Base-by-base conservation (phyloP, 1,139 yeast species). In the Debaryomyces sp. region DNA sequence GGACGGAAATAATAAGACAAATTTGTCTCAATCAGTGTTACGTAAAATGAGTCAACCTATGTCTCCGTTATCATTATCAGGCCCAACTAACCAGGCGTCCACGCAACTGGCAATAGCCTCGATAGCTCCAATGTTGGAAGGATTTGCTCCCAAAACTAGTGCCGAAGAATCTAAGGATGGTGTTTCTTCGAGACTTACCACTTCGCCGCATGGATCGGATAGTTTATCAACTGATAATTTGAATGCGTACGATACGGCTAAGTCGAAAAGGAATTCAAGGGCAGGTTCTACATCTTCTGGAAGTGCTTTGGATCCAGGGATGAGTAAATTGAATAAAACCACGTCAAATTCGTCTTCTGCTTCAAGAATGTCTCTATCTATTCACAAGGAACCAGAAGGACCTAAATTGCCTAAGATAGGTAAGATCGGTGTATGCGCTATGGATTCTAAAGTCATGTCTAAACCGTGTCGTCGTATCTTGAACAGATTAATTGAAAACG, bases 351-450 rank as follows among this genome's bases (percentile, higher is more conserved):
- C 77, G 13, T 68, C 75, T 8, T 60, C 67, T 21, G 60, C 71
- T 12, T 66, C 75, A n/a, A 61, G 70, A 41, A 69, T 80, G 49
- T 70, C 81, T n/a, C 62, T 75, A n/a, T 75, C 82, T 1, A 67
- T 75, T 34, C 71, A 77, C 39, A 68, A 68, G 47, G 80, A 75
- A 47, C 64, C 64, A 7, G 70, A 66, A 8, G 76, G 77, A 0
- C 81, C 84, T 2, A 76, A 78, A 52, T 62, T 85, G 44, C 92
- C 94, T 2, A 85, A 81, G 56, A 82, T 91, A 54, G 99, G 99
- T 33, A 91, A 90, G 58, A 90, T 95, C 59, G 99, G 99, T 42
- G 97, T 95, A 1, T 95, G 99, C 73, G 99, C 99, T 7, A 92
- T 95, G 98, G 99, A 95, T 67, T 86, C 94, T 48, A 95, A 95